Evolutionary conservation across 2,329 filamentous ascomycete genomes (phyloP), one percentile per base, ranked within the genome.

Genomic region (Intubia oerlemansii): DNA sequence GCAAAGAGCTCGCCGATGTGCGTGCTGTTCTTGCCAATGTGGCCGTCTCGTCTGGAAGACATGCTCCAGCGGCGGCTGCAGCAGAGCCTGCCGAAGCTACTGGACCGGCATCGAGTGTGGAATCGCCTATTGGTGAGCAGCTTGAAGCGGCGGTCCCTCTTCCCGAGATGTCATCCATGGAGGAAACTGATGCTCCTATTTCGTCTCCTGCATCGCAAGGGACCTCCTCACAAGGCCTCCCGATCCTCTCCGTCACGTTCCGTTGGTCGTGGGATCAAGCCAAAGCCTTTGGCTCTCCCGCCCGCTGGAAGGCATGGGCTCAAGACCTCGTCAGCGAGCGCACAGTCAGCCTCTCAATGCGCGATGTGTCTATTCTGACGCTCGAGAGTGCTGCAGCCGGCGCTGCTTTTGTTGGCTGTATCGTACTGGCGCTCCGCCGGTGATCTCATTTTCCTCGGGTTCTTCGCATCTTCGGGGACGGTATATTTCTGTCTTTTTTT

Each of bases 291-390:
- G 35, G 62, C 7, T 35, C 42, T 22, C 53, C 53, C 2, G 37
- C 41, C 4, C 44, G 48, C 34, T 68, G 65, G 56, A 58, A 51
- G 39, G 51, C 55, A 6, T 53, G 52, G 4, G 39, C 63, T 5
- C 42, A 51, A 23, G 71, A 80, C 36, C 47, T 80, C 11, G 66
- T 62, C 49, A 79, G 74, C 47, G 68, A 80, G 32, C 57, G 68
- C 38, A 52, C 51, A 35, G 53, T 81, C 41, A 54, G 61, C 27
- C 42, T 80, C 35, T 63, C 64, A 24, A 77, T 78, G 56, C 62
- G 66, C 29, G 76, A 84, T 41, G 52, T 75, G 18, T 79, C 76
- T 3, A 49, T 73, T n/a, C 53, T 78, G 38, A 71, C 65, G 27
- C 50, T 80, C 20, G 66, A 82, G 48, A 65, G 74, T 31, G 68